Evolutionary conservation across 2,329 filamentous ascomycete species (phyloP).

Genomic region (Colletotrichum lini): DNA sequence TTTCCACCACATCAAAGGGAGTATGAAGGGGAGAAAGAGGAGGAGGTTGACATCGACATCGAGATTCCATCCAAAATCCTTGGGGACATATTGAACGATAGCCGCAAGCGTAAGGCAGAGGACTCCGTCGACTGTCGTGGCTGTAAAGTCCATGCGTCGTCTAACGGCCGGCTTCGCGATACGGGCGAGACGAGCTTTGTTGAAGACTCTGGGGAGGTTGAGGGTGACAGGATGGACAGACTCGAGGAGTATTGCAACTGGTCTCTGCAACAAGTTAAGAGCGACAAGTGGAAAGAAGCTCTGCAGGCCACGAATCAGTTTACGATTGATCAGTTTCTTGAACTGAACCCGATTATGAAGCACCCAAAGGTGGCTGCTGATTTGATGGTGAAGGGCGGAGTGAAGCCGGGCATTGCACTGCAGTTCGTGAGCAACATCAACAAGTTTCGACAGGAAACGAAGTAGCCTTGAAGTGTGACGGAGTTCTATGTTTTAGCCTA

Average conservation of each 20-base stretch:
- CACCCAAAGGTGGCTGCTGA: not conserved
- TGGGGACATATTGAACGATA: conserved; percentile 44
- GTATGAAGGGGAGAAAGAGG: conserved; percentile 45
- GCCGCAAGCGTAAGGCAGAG: conserved; percentile 44
- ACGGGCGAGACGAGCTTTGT: not conserved
- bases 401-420: conserved; percentile 13
- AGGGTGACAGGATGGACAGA: not conserved
- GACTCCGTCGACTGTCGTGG: not conserved
- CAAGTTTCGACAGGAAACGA: conserved; percentile 8
- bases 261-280: not conserved
- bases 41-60: conserved; percentile 43
- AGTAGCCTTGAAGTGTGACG: not conserved
- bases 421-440: conserved; percentile 17
- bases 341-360: not conserved
- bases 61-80: conserved; percentile 44
- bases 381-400: not conserved
- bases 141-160: not conserved
- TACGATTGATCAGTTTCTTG: not conserved
- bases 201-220: not conserved
- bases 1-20: conserved; percentile 43
- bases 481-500: not conserved
- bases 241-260: conserved; percentile 1
- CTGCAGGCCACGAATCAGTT: not conserved
- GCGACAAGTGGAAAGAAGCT: not conserved
- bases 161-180: not conserved